Evolutionary conservation across 306 rosid species (phyloP), one percentile per base, ranked within the genome.

Genomic region (Alnus rubra): DNA sequence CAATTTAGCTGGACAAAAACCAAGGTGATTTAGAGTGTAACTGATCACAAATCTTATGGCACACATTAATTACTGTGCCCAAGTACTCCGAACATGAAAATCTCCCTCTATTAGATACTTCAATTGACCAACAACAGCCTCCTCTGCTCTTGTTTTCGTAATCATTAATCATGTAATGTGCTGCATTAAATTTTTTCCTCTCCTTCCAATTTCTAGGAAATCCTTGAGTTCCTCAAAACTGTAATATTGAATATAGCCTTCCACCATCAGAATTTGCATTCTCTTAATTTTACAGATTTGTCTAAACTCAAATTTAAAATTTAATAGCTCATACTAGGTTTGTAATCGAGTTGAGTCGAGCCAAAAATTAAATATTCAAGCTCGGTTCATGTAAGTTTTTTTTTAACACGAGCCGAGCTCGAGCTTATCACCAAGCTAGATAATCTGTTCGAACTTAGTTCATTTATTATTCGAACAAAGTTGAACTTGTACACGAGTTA

Each of bases 191-290:
- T n/a, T 44, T 69, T 47, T 44, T 69, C 9, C 4, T 2, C 47
- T 7, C 19, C 0, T 63, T 18, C 11, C 51, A 47, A 42, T 48
- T 49, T 71, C 18, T 47, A 45, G 49, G n/a, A 28, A 49, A 47
- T 49, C 74, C 74, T 71, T 12, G 71, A 37, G 9, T 1, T 65
- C 71, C 64, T 58, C 64, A 58, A 37, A 16, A 67, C 42, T 15
- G 5, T 63, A 42, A 33, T 9, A 47, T 23, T 49, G 9, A 28
- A 48, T 5, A 45, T 12, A 23, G n/a, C 13, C n/a, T 48, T 49
- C 42, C 42, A 48, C 44, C 58, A 49, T 45, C 74, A 19, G 56
- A 28, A 50, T 71, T 49, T 39, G 55, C 10, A n/a, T 68, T 12
- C 9, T 67, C 4, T 1, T 14, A 39, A 35, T 7, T 39, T 39